Evolutionary conservation across 352 stramenopile genomes (phyloP).

Genomic region (Pythium inflatum): DNA sequence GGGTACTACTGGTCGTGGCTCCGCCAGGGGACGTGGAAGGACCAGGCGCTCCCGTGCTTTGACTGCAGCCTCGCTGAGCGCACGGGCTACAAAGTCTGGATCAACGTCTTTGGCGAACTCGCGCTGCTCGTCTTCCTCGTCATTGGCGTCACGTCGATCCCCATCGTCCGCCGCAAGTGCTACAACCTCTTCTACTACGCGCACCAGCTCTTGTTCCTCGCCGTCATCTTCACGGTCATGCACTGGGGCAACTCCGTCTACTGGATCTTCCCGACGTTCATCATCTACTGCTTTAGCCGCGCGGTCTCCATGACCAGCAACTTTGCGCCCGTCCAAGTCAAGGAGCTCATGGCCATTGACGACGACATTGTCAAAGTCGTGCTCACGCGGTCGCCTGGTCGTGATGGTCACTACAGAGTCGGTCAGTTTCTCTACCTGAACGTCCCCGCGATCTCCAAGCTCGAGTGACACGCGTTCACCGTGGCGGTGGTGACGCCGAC

Average conservation of each 20-base stretch:
- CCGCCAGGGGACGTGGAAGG: slow-evolving; percentile 27
- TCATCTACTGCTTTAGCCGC: slow-evolving; percentile 45
- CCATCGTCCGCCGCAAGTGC: slow-evolving; percentile 38
- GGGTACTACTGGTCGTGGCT: slow-evolving; percentile 41
- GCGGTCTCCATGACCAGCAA: slow-evolving; percentile 35
- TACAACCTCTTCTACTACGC: slow-evolving; percentile 51
- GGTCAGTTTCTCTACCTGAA: slow-evolving; percentile 56
- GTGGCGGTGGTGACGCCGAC: slow-evolving; percentile 30
- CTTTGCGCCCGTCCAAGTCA: slow-evolving; percentile 34
- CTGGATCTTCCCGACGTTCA: slow-evolving; percentile 43
- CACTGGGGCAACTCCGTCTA: slow-evolving; percentile 42
- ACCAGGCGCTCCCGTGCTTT: slow-evolving; percentile 42
- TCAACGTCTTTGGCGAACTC: slow-evolving; percentile 49
- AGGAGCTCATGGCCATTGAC: slow-evolving; percentile 23
- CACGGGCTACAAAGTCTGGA: slow-evolving; percentile 38
- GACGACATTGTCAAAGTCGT: slow-evolving; percentile 45
- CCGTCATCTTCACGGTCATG: slow-evolving; percentile 47
- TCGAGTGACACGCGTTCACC: slow-evolving; percentile 58
- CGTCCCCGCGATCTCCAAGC: slow-evolving; percentile 45
- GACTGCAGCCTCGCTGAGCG: slow-evolving; percentile 33
- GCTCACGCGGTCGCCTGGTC: slow-evolving; percentile 28
- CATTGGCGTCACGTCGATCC: slow-evolving; percentile 41
- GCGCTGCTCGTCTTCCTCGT: slow-evolving; percentile 41
- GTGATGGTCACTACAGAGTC: slow-evolving; percentile 34
- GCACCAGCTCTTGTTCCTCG: slow-evolving; percentile 44